Base-by-base conservation (phyloP, 108 stramenopile genomes). In the Skeletonema potamos region DNA sequence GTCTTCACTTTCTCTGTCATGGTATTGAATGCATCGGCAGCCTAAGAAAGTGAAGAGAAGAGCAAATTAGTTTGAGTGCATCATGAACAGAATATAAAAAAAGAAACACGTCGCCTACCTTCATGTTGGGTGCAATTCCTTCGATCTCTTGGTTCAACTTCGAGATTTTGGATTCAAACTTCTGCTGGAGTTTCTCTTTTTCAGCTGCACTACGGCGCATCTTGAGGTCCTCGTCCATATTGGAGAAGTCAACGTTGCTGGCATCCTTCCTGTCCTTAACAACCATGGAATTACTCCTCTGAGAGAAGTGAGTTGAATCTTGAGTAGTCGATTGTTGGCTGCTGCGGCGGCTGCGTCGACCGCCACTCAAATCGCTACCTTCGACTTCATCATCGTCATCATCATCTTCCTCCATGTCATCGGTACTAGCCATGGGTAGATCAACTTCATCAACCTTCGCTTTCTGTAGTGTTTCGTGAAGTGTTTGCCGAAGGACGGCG, bases 61-160 rank as follows among this genome's bases (percentile, higher is more conserved):
- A 22, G n/a, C 22, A 22, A 51, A 22, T 51, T 8, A 51, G 48
- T 22, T 22, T 51, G 9, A 1, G 6, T n/a, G 15, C 39, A 15
- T 0, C 39, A n/a, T 41, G 15, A 4, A 41, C 15, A 48, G 20
- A 48, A 7, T 2, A 48, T 5, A n/a, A 1, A 1, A 18, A 41
- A 15, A n/a, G 10, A 66, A 46, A 34, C 32, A 58, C 64, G 11
- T 18, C 0, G 37, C 72, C 62, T 66, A 90, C 87, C 86, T 96
- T 96, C 97, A 98, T 96, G 82, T 99, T 98, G 27, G 99, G 99
- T 27, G 85, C 87, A 77, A 97, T 96, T 24, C 83, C 83, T 56
- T 97, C 95, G 72, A 98, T 89, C 37, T 97, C 88, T 11, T 81
- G 78, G 54, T 78, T 82, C 11, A 96, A 55, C 66, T 88, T 91